Evolutionary conservation across 1,139 yeast genomes (phyloP).

Genomic region (Magnusiomyces fungicola): DNA sequence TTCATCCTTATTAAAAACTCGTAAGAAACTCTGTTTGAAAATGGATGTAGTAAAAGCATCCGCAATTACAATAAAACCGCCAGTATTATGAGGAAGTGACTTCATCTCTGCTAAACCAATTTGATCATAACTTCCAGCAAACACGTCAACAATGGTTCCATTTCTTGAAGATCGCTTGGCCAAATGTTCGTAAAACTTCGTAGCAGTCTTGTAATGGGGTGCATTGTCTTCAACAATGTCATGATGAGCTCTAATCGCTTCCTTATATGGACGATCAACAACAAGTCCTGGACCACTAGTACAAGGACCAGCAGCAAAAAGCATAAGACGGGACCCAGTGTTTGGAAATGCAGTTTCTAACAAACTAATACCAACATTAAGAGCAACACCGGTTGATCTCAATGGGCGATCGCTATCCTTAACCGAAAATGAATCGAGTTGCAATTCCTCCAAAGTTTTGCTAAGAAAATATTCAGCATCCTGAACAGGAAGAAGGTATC

Average conservation of each 20-base stretch:
- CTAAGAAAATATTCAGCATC: conserved; percentile 52
- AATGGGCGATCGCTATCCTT: conserved; percentile 41
- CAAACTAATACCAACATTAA: conserved; percentile 51
- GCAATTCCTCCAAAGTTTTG: conserved; percentile 46
- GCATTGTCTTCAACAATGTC: conserved; percentile 64
- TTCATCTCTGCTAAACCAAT: conserved; percentile 97
- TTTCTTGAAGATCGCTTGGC: conserved; percentile 69
- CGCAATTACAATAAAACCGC: conserved; percentile 84
- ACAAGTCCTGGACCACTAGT: conserved; percentile 85
- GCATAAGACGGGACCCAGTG: conserved; percentile 54
- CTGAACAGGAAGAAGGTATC: conserved; percentile 30
- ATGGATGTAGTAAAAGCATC: conserved; percentile 97
- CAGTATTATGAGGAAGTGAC: conserved; percentile 77
- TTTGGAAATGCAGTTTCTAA: conserved; percentile 42
- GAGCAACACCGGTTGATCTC: conserved; percentile 61
- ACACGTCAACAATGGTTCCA: conserved; percentile 85
- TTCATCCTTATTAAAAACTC: conserved; percentile 76
- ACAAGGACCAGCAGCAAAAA: conserved; percentile 78
- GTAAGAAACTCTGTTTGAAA: conserved; percentile 86
- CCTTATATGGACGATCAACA: conserved; percentile 77
- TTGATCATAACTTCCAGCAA: conserved; percentile 98
- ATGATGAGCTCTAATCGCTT: conserved; percentile 90
- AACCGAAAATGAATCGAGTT: conserved; percentile 48
- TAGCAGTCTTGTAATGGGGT: conserved; percentile 81
- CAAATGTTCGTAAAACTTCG: conserved; percentile 71